Conservation (phyloP, 805 yeast genomes). For the Saturnispora silvae region DNA sequence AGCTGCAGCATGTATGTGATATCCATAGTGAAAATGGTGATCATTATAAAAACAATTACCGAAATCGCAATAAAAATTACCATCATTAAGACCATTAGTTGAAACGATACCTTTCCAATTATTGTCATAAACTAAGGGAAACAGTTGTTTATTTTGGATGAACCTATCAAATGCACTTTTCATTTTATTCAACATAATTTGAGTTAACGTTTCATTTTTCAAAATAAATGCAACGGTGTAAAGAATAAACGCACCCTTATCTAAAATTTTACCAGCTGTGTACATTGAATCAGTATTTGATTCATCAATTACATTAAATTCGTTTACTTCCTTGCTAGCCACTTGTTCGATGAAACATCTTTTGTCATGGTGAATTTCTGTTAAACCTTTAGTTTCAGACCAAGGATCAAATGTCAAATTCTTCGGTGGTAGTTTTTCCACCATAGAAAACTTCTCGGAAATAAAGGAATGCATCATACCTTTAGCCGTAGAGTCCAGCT, state of each 20-base stretch:
- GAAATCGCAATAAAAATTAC: conserved; percentile 36
- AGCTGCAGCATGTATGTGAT: conserved; percentile 76
- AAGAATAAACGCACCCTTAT: conserved; percentile 81
- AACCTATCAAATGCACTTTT: conserved; percentile 63
- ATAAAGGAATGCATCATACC: conserved; percentile 40
- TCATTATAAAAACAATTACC: conserved; percentile 76
- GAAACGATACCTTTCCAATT: conserved; percentile 74
- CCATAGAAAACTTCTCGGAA: conserved; percentile 25
- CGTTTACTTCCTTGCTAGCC: conserved; percentile 42
- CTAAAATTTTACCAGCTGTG: conserved; percentile 77
- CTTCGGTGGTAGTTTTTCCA: conserved; percentile 22
- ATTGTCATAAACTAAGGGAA: conserved; percentile 70
- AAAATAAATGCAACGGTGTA: conserved; percentile 62
- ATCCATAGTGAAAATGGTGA: conserved; percentile 84
- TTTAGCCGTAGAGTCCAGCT: conserved; percentile 42
- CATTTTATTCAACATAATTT: conserved; percentile 41
- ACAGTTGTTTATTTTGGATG: conserved; percentile 53
- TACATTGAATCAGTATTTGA: conserved; percentile 80
- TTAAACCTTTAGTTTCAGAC: conserved; percentile 36
- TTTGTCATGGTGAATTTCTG: conserved; percentile 26
- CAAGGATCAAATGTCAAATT: conserved; percentile 45
- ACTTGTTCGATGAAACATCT: conserved; percentile 32
- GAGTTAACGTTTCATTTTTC: conserved; percentile 42
- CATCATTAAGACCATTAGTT: conserved; percentile 38
- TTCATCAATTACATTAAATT: conserved; percentile 41